A percentile compares a stretch with the other conserved stretches of the same genome.
These are phyloP conservation scores for Fusarium siculi DNA, from an alignment of 2,329 filamentous ascomycete genomes.

Conservation along the genomic window DNA sequence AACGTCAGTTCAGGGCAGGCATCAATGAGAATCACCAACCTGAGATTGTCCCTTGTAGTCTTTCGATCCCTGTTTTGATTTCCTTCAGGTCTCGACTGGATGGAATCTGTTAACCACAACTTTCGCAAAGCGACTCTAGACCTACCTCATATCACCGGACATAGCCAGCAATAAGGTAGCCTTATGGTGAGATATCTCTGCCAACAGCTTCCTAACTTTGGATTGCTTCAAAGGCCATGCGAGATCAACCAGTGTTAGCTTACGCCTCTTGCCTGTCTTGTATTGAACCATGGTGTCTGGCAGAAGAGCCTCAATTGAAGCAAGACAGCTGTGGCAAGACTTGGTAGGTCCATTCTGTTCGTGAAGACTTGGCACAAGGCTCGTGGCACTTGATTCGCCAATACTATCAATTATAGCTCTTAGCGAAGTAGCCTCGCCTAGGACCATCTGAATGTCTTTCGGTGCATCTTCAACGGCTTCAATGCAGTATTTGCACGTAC, in stretches of 20 bases:
- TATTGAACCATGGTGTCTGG: not conserved
- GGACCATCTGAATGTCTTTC: not conserved
- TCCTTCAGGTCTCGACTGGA: not conserved
- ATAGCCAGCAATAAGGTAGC: not conserved
- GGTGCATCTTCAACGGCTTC: not conserved
- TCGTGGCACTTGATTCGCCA: accelerated
- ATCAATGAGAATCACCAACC: accelerated
- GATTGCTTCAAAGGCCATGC: not conserved
- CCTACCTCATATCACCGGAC: not conserved
- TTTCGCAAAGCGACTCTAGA: too few relatives aligned
- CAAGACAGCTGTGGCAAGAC: not conserved
- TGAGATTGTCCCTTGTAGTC: not conserved
- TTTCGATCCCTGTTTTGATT: not conserved
- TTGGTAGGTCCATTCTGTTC: not conserved
- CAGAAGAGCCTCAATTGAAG: not conserved
- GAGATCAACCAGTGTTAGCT: not conserved
- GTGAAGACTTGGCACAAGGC: not conserved
- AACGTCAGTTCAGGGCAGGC: accelerated
- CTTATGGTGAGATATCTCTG: not conserved
- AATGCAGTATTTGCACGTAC: not conserved
- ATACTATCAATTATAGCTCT: not conserved
- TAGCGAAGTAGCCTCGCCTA: not conserved
- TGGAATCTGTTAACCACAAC: too few relatives aligned
- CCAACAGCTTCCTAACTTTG: not conserved
- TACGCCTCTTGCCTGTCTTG: not conserved